Evolutionary conservation across 192 early-diverging fungal genomes (phyloP), one percentile per base, ranked within the genome.

Genomic region (Coemansia sp.): DNA sequence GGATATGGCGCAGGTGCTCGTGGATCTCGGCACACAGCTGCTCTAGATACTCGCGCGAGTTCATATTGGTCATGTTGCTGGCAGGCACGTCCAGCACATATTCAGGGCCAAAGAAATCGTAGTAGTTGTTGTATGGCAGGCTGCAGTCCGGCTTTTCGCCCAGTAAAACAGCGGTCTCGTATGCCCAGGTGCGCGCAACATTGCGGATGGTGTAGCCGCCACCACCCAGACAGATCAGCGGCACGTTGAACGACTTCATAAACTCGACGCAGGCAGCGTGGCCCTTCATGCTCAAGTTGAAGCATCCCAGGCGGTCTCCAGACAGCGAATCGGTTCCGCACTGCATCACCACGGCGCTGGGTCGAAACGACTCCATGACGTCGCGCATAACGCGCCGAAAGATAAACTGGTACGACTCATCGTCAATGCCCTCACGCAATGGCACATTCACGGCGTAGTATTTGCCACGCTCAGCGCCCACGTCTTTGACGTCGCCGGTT

Each of bases 201-300:
- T 97, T 94, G 15, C 93, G 82, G 66, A 96, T 92, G 0, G 96
- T 98, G 67, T 98, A 98, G 4, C 96, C 96, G 23, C 96, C 96
- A 17, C 96, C 96, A 43, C 96, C 96, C 2, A 96, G 69, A 30
- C 93, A 86, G 39, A 98, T 60, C 78, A 98, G 74, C 17, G 96
- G 96, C 21, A 98, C 76, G 56, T 88, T 85, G 66, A 96, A 91
- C 10, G 82, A 84, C 52, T 93, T 95, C 65, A 96, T 89, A 71
- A 91, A 96, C 52, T 85, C 84, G 5, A 96, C 90, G 66, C 96
- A 98, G 40, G 83, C 84, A 5, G 92, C 96, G 48, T 98, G 96
- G 11, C 96, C 96, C 28, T 84, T 69, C 83, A 95, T 91, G 30
- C 87, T 90, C 38, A 98, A 67, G 58, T 96, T 96, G 81, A 98